Evolutionary conservation across 1,139 yeast genomes (phyloP).

Genomic region (Yamadazyma sp.): DNA sequence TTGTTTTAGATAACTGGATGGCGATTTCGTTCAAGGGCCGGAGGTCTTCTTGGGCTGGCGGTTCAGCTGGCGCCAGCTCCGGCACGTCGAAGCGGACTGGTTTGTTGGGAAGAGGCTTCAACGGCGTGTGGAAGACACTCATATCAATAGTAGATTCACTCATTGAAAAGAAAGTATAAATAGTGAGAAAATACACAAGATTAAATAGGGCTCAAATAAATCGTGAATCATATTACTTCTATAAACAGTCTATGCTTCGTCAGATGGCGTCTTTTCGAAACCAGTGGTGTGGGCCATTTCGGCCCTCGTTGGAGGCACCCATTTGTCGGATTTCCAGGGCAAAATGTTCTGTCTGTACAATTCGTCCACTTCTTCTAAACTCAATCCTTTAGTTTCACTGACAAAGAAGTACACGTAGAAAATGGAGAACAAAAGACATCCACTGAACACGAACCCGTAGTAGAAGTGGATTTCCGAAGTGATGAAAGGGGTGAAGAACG

Average conservation of each 20-base stretch:
- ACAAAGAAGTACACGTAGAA: slow-evolving; percentile 43
- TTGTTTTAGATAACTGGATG: slow-evolving; percentile 20
- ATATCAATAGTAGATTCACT: slow-evolving; percentile 9
- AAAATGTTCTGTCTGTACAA: slow-evolving; percentile 31
- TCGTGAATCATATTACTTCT: too few species aligned
- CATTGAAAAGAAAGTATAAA: slow-evolving; percentile 2
- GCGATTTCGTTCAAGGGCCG: slow-evolving; percentile 20
- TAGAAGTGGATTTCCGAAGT: slow-evolving; percentile 16
- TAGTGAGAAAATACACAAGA: background rate
- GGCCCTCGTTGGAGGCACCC: slow-evolving; percentile 43
- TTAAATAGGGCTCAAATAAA: too few species aligned
- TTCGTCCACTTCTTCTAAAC: slow-evolving; percentile 45
- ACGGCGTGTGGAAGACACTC: slow-evolving; percentile 15
- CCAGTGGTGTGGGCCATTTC: slow-evolving; percentile 15
- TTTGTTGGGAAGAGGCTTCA: slow-evolving; percentile 15
- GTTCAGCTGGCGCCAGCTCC: slow-evolving; percentile 1
- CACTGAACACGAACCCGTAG: slow-evolving; percentile 15
- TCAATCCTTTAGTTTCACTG: slow-evolving; percentile 49
- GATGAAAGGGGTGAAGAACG: slow-evolving; percentile 32
- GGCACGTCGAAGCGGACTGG: slow-evolving; percentile 8
- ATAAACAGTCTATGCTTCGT: background rate
- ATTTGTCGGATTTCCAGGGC: slow-evolving; percentile 48
- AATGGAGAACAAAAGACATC: slow-evolving; percentile 22
- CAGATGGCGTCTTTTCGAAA: background rate
- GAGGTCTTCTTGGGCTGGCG: slow-evolving; percentile 7